Conservation (phyloP, 2,329 filamentous ascomycete genomes). For the Ophidiomyces ophidiicola region DNA sequence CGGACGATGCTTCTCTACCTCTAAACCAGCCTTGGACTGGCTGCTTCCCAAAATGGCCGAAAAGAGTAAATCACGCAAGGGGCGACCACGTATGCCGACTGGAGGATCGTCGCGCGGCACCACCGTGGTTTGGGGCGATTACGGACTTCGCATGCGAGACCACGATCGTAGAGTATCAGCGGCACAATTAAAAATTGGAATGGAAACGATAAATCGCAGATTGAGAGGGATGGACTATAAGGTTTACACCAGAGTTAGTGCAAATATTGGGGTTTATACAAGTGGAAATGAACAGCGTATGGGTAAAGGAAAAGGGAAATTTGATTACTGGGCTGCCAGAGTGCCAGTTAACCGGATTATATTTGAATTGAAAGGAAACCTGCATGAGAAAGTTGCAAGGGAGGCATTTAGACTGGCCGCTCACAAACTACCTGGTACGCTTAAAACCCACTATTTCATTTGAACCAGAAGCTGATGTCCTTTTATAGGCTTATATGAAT, state of each 20-base stretch:
- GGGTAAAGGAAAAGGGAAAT: conserved; percentile 97
- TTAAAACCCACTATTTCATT: conserved; percentile 13
- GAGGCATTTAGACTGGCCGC: conserved; percentile 91
- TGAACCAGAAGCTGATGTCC: conserved; percentile 2
- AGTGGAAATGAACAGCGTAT: conserved; percentile 96
- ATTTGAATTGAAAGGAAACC: conserved; percentile 79
- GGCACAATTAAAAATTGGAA: conserved; percentile 73
- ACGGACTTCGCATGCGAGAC: conserved; percentile 83
- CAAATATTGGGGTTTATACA: conserved; percentile 89
- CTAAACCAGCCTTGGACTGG: conserved; percentile 54
- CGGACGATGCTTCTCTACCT: conserved; percentile 60
- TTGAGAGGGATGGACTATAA: conserved; percentile 85
- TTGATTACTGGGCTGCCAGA: conserved; percentile 90
- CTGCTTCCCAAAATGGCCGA: conserved; percentile 69
- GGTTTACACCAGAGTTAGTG: conserved; percentile 78
- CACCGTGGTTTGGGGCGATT: conserved; percentile 92
- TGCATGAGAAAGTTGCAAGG: conserved; percentile 87
- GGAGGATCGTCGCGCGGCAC: conserved; percentile 87
- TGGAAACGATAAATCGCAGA: conserved; percentile 82
- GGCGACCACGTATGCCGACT: conserved; percentile 72
- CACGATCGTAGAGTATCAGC: conserved; percentile 85
- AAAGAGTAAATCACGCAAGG: conserved; percentile 79
- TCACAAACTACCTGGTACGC: conserved; percentile 83
- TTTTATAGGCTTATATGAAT: conserved; percentile 55
- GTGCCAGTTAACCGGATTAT: conserved; percentile 83